A percentile compares a stretch with the other conserved stretches of the same genome.
phyloP scores from a whole-genome alignment of 2,329 filamentous ascomycete genomes.

The Colletotrichum sp. region DNA sequence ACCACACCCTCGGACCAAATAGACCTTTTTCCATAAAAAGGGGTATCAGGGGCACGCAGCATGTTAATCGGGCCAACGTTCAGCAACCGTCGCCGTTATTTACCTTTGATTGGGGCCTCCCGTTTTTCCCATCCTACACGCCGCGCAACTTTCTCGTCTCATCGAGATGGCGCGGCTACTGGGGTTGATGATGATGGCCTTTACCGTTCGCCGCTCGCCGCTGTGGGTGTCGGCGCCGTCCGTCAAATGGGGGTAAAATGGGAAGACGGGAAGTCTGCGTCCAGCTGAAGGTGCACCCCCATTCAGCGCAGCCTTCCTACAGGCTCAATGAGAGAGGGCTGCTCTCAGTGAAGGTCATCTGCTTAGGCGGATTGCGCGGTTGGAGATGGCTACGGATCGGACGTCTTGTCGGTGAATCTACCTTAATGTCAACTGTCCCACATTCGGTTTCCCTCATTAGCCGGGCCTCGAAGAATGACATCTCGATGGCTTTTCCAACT shows the following conservation, averaged over 20 bases:
- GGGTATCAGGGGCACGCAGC: neutral
- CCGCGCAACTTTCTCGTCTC: neutral
- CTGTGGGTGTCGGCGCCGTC: neutral
- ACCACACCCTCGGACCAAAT: neutral
- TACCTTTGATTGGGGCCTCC: neutral
- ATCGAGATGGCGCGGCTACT: neutral
- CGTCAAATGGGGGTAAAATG: neutral
- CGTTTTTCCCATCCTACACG: neutral
- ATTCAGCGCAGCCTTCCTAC: neutral
- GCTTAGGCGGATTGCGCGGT: neutral
- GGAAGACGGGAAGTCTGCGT: neutral
- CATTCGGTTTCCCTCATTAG: neutral
- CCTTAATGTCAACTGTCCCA: neutral
- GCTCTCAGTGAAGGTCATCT: neutral
- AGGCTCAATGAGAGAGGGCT: neutral
- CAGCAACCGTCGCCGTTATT: neutral
- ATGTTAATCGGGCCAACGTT: neutral
- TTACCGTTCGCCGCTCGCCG: neutral
- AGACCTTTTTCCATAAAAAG: neutral
- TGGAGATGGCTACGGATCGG: neutral
- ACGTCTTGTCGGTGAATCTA: neutral
- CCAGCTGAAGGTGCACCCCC: neutral
- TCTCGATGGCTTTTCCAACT: neutral
- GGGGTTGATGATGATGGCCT: neutral
- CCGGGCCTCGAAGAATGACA: neutral